Conservation (phyloP, 164 flowering plant species). For the Protea cynaroides region DNA sequence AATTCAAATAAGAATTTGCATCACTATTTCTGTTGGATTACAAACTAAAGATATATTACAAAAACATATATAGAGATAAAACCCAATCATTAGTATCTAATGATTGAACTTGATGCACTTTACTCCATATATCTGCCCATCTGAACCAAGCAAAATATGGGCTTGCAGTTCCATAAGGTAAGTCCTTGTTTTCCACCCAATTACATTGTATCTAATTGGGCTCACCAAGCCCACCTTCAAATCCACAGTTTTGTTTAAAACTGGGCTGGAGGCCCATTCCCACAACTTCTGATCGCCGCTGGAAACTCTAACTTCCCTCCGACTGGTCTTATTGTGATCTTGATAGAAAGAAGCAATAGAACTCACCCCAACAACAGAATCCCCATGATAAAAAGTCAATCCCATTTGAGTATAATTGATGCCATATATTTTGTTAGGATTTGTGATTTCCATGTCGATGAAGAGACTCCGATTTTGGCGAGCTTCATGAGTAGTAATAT, state of each 20-base stretch:
- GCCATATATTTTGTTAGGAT: conserved; percentile 20
- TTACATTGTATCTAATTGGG: conserved; percentile 12
- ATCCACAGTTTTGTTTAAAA: background rate
- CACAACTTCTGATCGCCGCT: background rate
- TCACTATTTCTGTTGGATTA: too few relatives aligned
- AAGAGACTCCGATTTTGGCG: conserved; percentile 9
- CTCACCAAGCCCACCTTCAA: conserved; percentile 14
- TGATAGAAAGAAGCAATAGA: conserved; percentile 10
- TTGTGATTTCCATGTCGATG: conserved; percentile 15
- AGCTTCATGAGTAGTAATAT: background rate
- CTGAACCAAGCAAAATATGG: conserved; percentile 5
- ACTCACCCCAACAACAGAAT: conserved; percentile 6
- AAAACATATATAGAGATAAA: too few relatives aligned
- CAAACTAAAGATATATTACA: too few relatives aligned
- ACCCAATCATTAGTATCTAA: too few relatives aligned
- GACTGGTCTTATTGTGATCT: conserved; percentile 12
- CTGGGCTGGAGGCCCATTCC: background rate
- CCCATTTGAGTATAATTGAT: conserved; percentile 9
- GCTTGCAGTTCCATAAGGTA: conserved; percentile 14
- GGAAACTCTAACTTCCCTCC: conserved; percentile 1
- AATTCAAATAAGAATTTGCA: too few relatives aligned
- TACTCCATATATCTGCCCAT: conserved; percentile 15
- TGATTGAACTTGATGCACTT: background rate
- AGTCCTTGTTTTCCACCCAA: conserved; percentile 17
- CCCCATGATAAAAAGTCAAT: conserved; percentile 3